Base-by-base conservation (phyloP, 108 stramenopile species). In the Nannochloropsis salina region DNA sequence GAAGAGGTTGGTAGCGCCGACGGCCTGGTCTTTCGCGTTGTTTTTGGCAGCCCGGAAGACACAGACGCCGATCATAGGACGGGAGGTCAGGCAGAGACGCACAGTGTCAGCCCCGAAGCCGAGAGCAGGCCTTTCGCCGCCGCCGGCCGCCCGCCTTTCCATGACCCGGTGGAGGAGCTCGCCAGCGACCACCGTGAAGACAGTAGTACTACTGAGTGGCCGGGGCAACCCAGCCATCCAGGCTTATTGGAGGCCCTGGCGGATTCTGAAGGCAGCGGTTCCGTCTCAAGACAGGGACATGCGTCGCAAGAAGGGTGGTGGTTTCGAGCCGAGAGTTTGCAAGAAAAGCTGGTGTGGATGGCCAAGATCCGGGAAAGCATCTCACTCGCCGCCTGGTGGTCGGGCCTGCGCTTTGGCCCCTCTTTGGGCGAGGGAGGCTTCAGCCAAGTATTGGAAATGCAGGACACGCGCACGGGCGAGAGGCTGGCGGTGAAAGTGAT, bases 401-500 rank as follows among this genome's bases (percentile, higher is more conserved):
- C 61, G 6, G 61, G 20, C 4, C n/a, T 74, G n/a, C 61, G 61
- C 61, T 74, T 74, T n/a, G 61, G 61, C 20, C 61, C 61, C 61
- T 74, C 61, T n/a, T 74, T 74, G 61, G 61, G 61, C 8, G 61
- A 74, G 61, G 61, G 61, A 15, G 61, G 61, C 6, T 74, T 74
- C n/a, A n/a, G 20, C 61, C 61, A 74, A n/a, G 61, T 74, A n/a
- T 15, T 74, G 61, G 86, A 86, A 21, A 42, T 86, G n/a, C 8
- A 83, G 82, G 82, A 86, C 47, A 86, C 44, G 47, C 8, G 45
- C 83, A 86, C 83, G 4, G 86, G 86, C 43, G 82, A 86, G 42
- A 82, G 86, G 83, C 83, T 44, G 82, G 86, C 86, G 11, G 83
- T 86, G 82, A 86, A 86, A 41, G 86, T 83, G 15, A 86, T 86